A percentile compares a stretch with the other conserved stretches of the same genome.
Evolutionary conservation across 257 asterid genomes (phyloP).

Genomic region (Solanum megistacrolobum): DNA sequence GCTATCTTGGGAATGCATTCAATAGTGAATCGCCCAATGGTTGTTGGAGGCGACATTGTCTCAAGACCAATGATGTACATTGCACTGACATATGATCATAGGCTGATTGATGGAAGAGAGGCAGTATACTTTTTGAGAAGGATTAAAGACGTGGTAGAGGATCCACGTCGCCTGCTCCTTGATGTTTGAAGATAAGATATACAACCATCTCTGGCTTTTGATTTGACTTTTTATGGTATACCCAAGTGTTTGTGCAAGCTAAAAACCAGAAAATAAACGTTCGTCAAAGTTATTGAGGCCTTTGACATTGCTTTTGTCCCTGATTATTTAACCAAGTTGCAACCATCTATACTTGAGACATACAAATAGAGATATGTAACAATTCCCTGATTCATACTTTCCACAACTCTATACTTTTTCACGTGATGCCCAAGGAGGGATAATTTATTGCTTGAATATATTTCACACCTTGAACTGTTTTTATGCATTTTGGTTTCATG

Average conservation of each 20-base stretch:
- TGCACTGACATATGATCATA: conserved; percentile 86
- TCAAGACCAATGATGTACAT: conserved; percentile 95
- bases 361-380: not conserved
- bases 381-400: not conserved
- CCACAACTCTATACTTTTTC: not conserved
- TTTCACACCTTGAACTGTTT: not conserved
- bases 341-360: not conserved
- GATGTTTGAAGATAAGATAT: conserved; percentile 46
- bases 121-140: conserved; percentile 87
- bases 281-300: conserved; percentile 1
- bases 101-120: conserved; percentile 98
- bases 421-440: too few species aligned
- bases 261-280: conserved; percentile 1
- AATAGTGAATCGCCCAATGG: conserved; percentile 92
- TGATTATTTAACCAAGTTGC: not conserved
- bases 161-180: conserved; percentile 86
- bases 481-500: not conserved
- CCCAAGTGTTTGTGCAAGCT: not conserved
- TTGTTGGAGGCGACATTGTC: conserved; percentile 78
- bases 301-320: not conserved
- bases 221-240: not conserved
- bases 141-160: conserved; percentile 94
- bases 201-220: not conserved
- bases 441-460: not conserved
- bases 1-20: conserved; percentile 99